phyloP scores from a whole-genome alignment of 2,329 filamentous ascomycete species.

The Neocatenulostroma microsporum region DNA sequence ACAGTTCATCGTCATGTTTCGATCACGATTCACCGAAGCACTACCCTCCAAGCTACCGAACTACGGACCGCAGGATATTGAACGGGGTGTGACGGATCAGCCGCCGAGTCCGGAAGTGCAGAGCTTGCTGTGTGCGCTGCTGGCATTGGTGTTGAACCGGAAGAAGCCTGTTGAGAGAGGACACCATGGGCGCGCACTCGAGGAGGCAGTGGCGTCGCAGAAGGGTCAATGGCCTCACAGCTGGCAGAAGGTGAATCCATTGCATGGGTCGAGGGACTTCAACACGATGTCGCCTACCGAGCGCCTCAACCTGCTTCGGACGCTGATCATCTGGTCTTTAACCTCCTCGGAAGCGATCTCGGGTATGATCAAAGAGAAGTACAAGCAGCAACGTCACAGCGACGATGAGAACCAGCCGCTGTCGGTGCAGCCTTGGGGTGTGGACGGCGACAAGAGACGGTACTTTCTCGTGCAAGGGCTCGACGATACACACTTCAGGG shows the following conservation, averaged over 20 bases:
- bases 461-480: conserved; percentile 92
- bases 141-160: conserved; percentile 83
- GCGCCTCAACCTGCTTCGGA: conserved; percentile 71
- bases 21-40: conserved; percentile 81
- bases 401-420: conserved; percentile 74
- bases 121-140: conserved; percentile 77
- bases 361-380: conserved; percentile 72
- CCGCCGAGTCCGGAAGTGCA: conserved; percentile 79
- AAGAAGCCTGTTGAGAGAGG: conserved; percentile 98
- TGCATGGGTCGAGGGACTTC: conserved; percentile 74
- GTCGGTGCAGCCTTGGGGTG: conserved; percentile 84
- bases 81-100: conserved; percentile 70
- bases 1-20: conserved; percentile 94
- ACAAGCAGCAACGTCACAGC: conserved; percentile 78
- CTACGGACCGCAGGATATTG: conserved; percentile 91
- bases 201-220: conserved; percentile 82
- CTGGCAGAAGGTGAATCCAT: conserved; percentile 77
- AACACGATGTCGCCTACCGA: conserved; percentile 71
- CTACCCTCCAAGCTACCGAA: conserved; percentile 82
- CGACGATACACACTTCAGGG: conserved; percentile 86
- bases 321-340: conserved; percentile 80
- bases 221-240: conserved; percentile 77
- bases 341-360: conserved; percentile 80
- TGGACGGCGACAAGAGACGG: conserved; percentile 79
- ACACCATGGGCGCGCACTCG: conserved; percentile 85